A percentile compares a stretch with the other conserved stretches of the same genome.
Evolutionary conservation across 1,139 yeast species (phyloP).

Genomic region (Yamadazyma pseudoaaseri): DNA sequence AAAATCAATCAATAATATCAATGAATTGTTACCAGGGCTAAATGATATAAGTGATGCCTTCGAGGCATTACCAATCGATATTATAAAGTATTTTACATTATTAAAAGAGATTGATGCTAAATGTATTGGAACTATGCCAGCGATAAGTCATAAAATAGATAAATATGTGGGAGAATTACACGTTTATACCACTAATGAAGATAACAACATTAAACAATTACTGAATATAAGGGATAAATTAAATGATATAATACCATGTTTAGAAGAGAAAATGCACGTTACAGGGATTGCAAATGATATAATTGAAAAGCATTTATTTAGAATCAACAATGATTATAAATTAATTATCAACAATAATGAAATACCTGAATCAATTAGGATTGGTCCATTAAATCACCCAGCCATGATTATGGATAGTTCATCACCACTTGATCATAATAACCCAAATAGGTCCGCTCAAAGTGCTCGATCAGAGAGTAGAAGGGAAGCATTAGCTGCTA

Average conservation of each 20-base stretch:
- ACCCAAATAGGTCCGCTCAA: constrained; percentile 55
- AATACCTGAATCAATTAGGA: constrained; percentile 61
- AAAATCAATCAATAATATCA: constrained; percentile 31
- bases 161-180: constrained; percentile 51
- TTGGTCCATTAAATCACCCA: constrained; percentile 84
- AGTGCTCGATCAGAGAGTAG: constrained; percentile 77
- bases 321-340: constrained; percentile 78
- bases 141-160: constrained; percentile 57
- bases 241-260: constrained; percentile 81
- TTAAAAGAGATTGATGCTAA: constrained; percentile 94
- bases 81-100: constrained; percentile 81
- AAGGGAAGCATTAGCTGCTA: constrained; percentile 90
- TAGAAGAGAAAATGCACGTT: constrained; percentile 97
- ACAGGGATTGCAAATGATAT: constrained; percentile 88
- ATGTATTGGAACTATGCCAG: constrained; percentile 74
- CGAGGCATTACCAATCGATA: constrained; percentile 85
- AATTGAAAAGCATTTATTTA: constrained; percentile 61
- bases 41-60: constrained; percentile 90
- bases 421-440: constrained; percentile 32
- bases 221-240: constrained; percentile 44
- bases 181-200: constrained; percentile 10
- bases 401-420: constrained; percentile 68
- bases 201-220: constrained; percentile 18
- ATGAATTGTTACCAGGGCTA: constrained; percentile 74
- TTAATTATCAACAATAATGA: constrained; percentile 71